These are phyloP conservation scores for Quillaja saponaria DNA, from an alignment of 306 rosid species.

Conservation along the genomic window DNA sequence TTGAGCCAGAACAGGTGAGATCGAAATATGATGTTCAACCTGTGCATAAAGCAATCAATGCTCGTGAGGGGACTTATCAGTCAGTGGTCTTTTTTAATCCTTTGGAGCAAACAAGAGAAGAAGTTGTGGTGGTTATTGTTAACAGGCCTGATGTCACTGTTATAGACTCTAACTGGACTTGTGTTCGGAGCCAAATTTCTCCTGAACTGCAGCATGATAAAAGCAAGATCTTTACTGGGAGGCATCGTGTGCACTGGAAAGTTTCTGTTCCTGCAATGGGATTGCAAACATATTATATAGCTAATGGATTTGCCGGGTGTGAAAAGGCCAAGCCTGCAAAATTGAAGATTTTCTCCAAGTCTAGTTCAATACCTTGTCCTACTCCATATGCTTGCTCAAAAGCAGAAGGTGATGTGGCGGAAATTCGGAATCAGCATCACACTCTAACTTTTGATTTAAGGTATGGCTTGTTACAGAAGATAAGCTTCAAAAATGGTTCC, in stretches of 20 bases:
- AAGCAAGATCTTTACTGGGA: conserved; percentile 75
- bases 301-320: conserved; percentile 61
- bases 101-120: conserved; percentile 85
- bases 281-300: conserved; percentile 73
- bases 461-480: conserved; percentile 74
- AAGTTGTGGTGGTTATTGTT: conserved; percentile 79
- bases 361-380: conserved; percentile 62
- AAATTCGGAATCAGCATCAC: conserved; percentile 73
- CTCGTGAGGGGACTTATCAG: conserved; percentile 62
- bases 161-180: conserved; percentile 71
- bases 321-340: conserved; percentile 76
- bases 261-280: conserved; percentile 88
- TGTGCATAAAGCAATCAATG: conserved; percentile 61
- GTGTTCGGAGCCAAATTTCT: conserved; percentile 80
- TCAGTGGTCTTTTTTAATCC: conserved; percentile 76
- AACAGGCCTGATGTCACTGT: conserved; percentile 73
- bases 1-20: conserved; percentile 75
- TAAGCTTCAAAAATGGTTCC: conserved; percentile 43
- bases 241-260: conserved; percentile 80
- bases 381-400: conserved; percentile 69
- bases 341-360: conserved; percentile 58
- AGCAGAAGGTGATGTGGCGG: conserved; percentile 47
- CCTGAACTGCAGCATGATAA: conserved; percentile 79
- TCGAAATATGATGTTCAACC: conserved; percentile 91
- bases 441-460: conserved; percentile 68